A percentile compares a stretch with the other conserved stretches of the same genome.
Conservation (phyloP, 305 asterid species). For the Stenogyne calaminthoides region DNA sequence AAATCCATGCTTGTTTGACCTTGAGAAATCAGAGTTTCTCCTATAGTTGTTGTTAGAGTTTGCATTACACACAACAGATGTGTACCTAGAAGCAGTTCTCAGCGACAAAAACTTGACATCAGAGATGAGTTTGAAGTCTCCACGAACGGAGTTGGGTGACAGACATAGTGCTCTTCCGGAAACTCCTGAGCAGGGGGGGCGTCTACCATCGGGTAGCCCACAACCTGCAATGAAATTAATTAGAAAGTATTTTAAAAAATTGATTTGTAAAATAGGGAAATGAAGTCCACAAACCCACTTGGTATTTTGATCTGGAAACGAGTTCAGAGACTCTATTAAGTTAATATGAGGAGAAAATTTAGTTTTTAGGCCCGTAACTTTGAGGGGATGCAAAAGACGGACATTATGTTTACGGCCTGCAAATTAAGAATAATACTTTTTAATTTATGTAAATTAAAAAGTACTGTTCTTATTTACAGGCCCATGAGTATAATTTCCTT, state of each 20-base stretch:
- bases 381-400: too few relatives aligned
- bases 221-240: slow-evolving; percentile 50
- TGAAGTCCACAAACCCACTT: background rate
- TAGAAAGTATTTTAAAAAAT: slow-evolving; percentile 7
- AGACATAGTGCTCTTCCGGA: slow-evolving; percentile 55
- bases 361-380: too few relatives aligned
- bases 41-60: slow-evolving; percentile 61
- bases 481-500: too few relatives aligned
- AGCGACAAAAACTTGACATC: slow-evolving; percentile 43
- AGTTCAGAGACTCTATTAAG: background rate
- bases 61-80: slow-evolving; percentile 54
- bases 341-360: background rate
- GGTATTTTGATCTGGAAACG: background rate
- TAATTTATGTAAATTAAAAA: too few relatives aligned
- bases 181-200: slow-evolving; percentile 59
- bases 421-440: too few relatives aligned
- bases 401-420: too few relatives aligned
- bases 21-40: slow-evolving; percentile 69
- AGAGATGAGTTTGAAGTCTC: slow-evolving; percentile 39
- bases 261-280: background rate
- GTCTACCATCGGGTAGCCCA: slow-evolving; percentile 58
- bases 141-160: slow-evolving; percentile 43
- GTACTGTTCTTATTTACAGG: too few relatives aligned
- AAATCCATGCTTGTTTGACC: slow-evolving; percentile 68
- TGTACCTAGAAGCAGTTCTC: slow-evolving; percentile 44